phyloP scores from a whole-genome alignment of 2,329 filamentous ascomycete species.

The Camillea tinctor region DNA sequence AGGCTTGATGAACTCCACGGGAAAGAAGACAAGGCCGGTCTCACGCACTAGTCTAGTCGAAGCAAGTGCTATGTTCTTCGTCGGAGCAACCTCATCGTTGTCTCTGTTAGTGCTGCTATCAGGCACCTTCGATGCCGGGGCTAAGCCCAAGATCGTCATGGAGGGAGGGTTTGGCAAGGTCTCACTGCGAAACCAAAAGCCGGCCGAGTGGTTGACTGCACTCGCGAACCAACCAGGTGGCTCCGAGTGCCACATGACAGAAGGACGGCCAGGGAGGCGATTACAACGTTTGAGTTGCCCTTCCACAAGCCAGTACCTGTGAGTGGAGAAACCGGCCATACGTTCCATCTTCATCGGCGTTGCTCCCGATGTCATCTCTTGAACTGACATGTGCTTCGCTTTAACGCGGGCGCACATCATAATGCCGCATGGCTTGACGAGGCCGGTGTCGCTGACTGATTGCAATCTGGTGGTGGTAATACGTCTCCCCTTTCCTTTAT shows the following conservation, averaged over 20 bases:
- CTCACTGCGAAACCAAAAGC: constrained; percentile 7
- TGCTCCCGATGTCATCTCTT: constrained; percentile 21
- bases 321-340: constrained; percentile 26
- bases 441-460: constrained; percentile 18
- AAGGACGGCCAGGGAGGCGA: constrained; percentile 23
- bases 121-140: constrained; percentile 19
- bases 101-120: constrained; percentile 15
- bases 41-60: constrained; percentile 14
- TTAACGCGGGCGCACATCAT: constrained; percentile 22
- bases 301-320: constrained; percentile 1
- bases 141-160: constrained; percentile 27
- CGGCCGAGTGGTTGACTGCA: constrained; percentile 19
- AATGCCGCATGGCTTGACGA: constrained; percentile 29
- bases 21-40: constrained; percentile 10
- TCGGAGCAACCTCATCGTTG: not conserved
- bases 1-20: constrained; percentile 1
- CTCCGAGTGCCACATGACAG: constrained; percentile 27
- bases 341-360: constrained; percentile 32
- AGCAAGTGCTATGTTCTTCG: not conserved
- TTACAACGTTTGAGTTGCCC: constrained; percentile 29
- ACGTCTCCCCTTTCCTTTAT: constrained; percentile 5
- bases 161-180: constrained; percentile 20
- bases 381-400: constrained; percentile 17
- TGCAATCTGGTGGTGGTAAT: constrained; percentile 2
- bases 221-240: constrained; percentile 26